Evolutionary conservation across 306 rosid species (phyloP).

Genomic region (Lathyrus aphaca): DNA sequence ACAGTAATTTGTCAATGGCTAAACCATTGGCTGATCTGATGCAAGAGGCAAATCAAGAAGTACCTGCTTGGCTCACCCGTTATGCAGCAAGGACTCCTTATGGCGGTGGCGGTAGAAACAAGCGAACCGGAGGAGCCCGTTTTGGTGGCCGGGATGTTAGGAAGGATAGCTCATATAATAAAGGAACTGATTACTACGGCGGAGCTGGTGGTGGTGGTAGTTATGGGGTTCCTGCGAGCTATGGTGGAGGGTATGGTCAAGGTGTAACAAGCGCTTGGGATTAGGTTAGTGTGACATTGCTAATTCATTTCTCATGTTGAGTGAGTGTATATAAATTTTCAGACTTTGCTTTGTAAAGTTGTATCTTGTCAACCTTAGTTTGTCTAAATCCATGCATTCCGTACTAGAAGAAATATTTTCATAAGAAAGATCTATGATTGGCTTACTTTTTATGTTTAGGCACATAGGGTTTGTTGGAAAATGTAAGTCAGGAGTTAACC

Average conservation of each 20-base stretch:
- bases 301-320: slow-evolving; percentile 41
- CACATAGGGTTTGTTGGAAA: slow-evolving; percentile 39
- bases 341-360: slow-evolving; percentile 39
- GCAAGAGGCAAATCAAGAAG: slow-evolving; percentile 88
- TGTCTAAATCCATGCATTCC: slow-evolving; percentile 37
- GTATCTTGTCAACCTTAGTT: slow-evolving; percentile 42
- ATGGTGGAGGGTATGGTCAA: slow-evolving; percentile 56
- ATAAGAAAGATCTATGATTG: slow-evolving; percentile 35
- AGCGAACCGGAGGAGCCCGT: slow-evolving; percentile 64
- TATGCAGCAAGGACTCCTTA: slow-evolving; percentile 59
- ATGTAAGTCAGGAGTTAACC: slow-evolving; percentile 23
- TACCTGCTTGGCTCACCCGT: slow-evolving; percentile 77
- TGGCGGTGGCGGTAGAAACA: slow-evolving; percentile 55
- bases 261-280: slow-evolving; percentile 86
- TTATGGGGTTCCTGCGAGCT: slow-evolving; percentile 55
- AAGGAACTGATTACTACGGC: slow-evolving; percentile 59
- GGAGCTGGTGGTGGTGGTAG: slow-evolving; percentile 67
- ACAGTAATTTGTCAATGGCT: slow-evolving; percentile 60
- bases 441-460: slow-evolving; percentile 40
- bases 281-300: slow-evolving; percentile 47
- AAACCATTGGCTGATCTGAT: slow-evolving; percentile 74
- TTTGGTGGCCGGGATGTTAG: slow-evolving; percentile 83
- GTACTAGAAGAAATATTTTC: slow-evolving; percentile 29
- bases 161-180: slow-evolving; percentile 53
- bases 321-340: slow-evolving; percentile 54